Evolutionary conservation across 2,329 filamentous ascomycete species (phyloP).

Genomic region (Laburnicola sp.): DNA sequence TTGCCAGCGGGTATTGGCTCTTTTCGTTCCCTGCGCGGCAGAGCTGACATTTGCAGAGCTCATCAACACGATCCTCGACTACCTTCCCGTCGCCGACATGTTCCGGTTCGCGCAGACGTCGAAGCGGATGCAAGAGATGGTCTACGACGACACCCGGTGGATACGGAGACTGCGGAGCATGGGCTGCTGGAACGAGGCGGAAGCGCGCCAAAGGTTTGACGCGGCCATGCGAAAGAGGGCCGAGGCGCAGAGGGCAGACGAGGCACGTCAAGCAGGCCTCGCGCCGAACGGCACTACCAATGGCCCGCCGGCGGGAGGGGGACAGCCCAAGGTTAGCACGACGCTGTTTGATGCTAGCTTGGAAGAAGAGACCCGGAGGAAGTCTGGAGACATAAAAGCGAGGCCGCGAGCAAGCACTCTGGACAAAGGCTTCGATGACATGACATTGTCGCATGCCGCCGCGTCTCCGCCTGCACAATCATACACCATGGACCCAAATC

Average conservation of each 20-base stretch:
- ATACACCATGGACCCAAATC: constrained; percentile 57
- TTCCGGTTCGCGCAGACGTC: constrained; percentile 83
- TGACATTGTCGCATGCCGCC: constrained; percentile 56
- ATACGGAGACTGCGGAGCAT: constrained; percentile 82
- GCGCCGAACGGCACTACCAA: constrained; percentile 39
- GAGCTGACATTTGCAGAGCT: constrained; percentile 64
- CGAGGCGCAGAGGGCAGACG: constrained; percentile 58
- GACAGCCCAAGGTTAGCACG: constrained; percentile 50
- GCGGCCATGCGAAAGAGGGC: constrained; percentile 62
- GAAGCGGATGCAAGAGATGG: constrained; percentile 91
- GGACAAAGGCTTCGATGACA: constrained; percentile 78
- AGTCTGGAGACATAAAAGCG: constrained; percentile 38
- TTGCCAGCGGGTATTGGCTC: constrained; percentile 73
- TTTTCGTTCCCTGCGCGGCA: background rate
- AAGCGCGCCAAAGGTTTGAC: constrained; percentile 80
- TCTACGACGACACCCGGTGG: constrained; percentile 97
- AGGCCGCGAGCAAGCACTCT: constrained; percentile 41
- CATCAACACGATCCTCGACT: constrained; percentile 83
- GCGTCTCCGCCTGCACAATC: constrained; percentile 33
- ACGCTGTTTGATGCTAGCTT: constrained; percentile 74
- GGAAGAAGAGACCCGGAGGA: constrained; percentile 64
- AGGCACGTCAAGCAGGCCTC: constrained; percentile 43
- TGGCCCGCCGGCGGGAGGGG: constrained; percentile 42
- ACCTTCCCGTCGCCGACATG: constrained; percentile 82
- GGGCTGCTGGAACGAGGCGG: constrained; percentile 87